Evolutionary conservation across 2,329 filamentous ascomycete species (phyloP).

Genomic region (Colletotrichum brevisporum): DNA sequence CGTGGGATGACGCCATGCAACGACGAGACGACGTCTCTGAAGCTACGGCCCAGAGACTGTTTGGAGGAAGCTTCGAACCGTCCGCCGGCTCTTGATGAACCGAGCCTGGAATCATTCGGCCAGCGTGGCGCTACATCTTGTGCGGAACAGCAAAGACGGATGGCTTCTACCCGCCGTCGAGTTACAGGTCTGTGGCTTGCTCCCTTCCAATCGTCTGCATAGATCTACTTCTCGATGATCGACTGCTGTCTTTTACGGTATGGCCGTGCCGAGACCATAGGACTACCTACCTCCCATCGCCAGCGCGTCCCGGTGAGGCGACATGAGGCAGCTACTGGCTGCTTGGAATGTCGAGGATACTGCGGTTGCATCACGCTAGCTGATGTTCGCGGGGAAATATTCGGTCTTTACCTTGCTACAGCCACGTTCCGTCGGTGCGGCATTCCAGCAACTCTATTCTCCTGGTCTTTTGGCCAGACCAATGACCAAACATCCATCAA

Average conservation of each 20-base stretch:
- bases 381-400: constrained; percentile 10
- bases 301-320: constrained; percentile 20
- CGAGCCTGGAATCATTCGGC: constrained; percentile 5
- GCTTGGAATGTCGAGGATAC: background rate
- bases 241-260: constrained; percentile 18
- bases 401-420: background rate
- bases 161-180: constrained; percentile 32
- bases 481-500: background rate
- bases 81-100: constrained; percentile 8
- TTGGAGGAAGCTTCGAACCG: background rate
- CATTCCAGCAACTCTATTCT: background rate
- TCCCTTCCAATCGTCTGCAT: background rate
- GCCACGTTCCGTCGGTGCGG: constrained; percentile 19
- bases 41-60: background rate
- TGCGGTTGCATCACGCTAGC: constrained; percentile 17
- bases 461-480: background rate
- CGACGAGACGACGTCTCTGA: background rate
- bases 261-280: constrained; percentile 1
- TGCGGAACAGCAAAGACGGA: constrained; percentile 29
- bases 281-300: constrained; percentile 1
- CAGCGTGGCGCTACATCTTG: constrained; percentile 26
- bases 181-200: constrained; percentile 30
- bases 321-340: constrained; percentile 6
- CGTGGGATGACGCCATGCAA: constrained; percentile 7
- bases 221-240: constrained; percentile 24